Evolutionary conservation across 176 grass and related monocot species (phyloP).

Genomic region (Typha latifolia): DNA sequence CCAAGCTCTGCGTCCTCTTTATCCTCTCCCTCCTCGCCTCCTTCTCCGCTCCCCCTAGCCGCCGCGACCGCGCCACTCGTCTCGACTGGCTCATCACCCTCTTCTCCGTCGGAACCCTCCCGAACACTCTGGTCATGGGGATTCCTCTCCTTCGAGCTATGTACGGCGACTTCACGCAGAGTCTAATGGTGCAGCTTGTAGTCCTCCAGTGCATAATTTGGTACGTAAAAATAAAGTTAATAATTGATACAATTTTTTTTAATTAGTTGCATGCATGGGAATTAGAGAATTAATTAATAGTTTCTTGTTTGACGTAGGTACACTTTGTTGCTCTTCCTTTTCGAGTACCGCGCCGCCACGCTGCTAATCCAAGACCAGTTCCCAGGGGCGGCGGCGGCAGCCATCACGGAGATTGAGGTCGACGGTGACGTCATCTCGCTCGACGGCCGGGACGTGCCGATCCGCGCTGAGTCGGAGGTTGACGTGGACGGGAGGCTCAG

Average conservation of each 20-base stretch:
- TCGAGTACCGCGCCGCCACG: slow-evolving; percentile 18
- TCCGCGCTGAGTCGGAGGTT: slow-evolving; percentile 22
- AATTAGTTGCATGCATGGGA: neutral
- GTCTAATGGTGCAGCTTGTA: neutral
- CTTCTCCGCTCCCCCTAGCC: slow-evolving; percentile 2
- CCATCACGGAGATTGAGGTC: slow-evolving; percentile 14
- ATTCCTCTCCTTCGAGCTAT: neutral
- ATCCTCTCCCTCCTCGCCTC: slow-evolving; percentile 1
- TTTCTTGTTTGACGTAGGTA: slow-evolving; percentile 5
- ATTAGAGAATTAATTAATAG: neutral
- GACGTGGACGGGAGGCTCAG: slow-evolving; percentile 18
- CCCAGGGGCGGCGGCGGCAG: slow-evolving; percentile 9
- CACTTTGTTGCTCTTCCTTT: slow-evolving; percentile 24
- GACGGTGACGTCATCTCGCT: slow-evolving; percentile 24
- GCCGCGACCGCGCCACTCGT: neutral
- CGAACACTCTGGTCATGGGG: slow-evolving; percentile 32
- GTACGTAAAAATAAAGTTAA: neutral
- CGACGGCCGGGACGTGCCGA: slow-evolving; percentile 13
- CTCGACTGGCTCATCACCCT: slow-evolving; percentile 38
- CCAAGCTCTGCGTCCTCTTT: slow-evolving; percentile 14
- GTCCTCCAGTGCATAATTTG: slow-evolving; percentile 1
- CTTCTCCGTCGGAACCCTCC: slow-evolving; percentile 31
- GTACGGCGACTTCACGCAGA: neutral
- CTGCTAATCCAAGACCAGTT: slow-evolving; percentile 20
- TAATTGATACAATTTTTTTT: neutral